These are phyloP conservation scores for Pseudofabraea citricarpa DNA, from an alignment of 2,329 filamentous ascomycete species.

Conservation along the genomic window DNA sequence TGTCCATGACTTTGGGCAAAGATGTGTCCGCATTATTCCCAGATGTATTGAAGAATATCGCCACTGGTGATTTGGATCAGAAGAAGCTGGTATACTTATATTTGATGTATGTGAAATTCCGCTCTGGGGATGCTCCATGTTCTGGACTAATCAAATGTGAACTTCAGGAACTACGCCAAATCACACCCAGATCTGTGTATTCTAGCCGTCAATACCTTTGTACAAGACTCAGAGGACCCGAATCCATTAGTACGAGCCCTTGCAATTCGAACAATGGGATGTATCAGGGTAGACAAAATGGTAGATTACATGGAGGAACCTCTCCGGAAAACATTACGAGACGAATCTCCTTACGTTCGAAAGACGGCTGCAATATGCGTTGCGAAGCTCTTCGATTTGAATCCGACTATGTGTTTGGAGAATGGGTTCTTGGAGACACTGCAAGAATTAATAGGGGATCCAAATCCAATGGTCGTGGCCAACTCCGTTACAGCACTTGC, in stretches of 20 bases:
- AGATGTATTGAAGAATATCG: constrained; percentile 98
- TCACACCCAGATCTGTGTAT: constrained; percentile 98
- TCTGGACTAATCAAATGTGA: too few species aligned
- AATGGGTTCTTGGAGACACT: constrained; percentile 93
- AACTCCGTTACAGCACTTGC: constrained; percentile 92
- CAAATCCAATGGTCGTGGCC: constrained; percentile 98
- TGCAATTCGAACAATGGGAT: constrained; percentile 97
- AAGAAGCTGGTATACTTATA: constrained; percentile 99
- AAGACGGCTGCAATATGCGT: constrained; percentile 98
- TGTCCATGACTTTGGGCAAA: constrained; percentile 99
- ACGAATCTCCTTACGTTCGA: constrained; percentile 96
- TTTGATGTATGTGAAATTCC: constrained; percentile 62
- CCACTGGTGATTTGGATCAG: constrained; percentile 89
- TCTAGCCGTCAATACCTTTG: constrained; percentile 97
- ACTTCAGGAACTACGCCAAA: constrained; percentile 91
- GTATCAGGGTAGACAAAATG: constrained; percentile 98
- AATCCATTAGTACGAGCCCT: constrained; percentile 93
- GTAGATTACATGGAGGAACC: constrained; percentile 99
- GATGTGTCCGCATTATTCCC: constrained; percentile 97
- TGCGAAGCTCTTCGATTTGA: constrained; percentile 94
- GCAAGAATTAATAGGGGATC: constrained; percentile 94
- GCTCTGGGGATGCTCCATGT: background rate
- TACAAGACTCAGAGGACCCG: constrained; percentile 97
- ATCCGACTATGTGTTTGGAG: constrained; percentile 86
- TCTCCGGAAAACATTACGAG: constrained; percentile 87